phyloP scores from a whole-genome alignment of 345 rosid genomes.

The Citrus unshiu region DNA sequence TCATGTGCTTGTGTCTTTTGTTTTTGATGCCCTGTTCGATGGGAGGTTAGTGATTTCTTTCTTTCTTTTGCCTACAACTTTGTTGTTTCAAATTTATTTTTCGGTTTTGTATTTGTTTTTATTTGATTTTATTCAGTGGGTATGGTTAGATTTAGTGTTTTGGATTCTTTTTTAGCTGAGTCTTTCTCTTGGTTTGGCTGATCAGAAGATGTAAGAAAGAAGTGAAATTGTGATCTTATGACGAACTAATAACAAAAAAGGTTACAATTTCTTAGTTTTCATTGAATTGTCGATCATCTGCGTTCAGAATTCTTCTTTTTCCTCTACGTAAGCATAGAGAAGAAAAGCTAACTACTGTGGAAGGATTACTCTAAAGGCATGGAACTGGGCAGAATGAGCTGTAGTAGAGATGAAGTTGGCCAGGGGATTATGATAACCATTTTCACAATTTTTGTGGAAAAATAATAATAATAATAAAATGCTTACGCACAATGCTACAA shows the following conservation, averaged over 20 bases:
- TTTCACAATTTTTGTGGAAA: neutral
- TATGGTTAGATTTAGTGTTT: slow-evolving; percentile 8
- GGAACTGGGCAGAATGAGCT: neutral
- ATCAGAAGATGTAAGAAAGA: neutral
- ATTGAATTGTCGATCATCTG: neutral
- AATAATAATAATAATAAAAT: neutral
- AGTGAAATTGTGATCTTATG: slow-evolving; percentile 11
- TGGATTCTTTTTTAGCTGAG: neutral
- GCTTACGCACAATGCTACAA: neutral
- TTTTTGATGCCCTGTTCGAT: slow-evolving; percentile 79
- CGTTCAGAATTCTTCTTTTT: neutral
- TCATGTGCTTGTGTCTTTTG: slow-evolving; percentile 72
- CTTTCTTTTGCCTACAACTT: neutral
- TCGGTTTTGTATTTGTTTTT: neutral
- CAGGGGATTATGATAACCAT: neutral
- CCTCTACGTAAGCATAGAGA: neutral
- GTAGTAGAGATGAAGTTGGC: neutral
- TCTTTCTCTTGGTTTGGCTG: neutral
- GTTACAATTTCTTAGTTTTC: neutral
- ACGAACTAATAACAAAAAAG: neutral
- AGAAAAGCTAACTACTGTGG: neutral
- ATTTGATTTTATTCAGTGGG: neutral
- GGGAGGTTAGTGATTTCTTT: slow-evolving; percentile 55
- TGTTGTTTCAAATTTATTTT: neutral
- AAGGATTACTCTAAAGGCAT: neutral